A percentile compares a stretch with the other conserved stretches of the same genome.
phyloP scores from a whole-genome alignment of 768 basidiomycete species.

The Gloeophyllum trabeum region DNA sequence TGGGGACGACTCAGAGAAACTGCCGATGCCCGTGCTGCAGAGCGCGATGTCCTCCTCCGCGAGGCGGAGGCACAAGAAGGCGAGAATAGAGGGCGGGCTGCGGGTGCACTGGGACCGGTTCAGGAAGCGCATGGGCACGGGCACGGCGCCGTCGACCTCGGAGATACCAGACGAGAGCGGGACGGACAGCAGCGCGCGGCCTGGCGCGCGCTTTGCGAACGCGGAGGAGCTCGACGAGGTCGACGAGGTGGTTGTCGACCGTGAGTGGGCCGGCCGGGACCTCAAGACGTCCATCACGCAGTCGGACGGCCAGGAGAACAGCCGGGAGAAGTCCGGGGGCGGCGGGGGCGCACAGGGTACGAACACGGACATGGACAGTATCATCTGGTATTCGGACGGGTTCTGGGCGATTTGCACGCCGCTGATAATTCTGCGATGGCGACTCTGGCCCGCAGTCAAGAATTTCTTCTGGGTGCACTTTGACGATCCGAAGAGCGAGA shows the following conservation, averaged over 20 bases:
- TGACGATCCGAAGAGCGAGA: neutral
- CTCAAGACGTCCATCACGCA: constrained; percentile 37
- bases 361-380: constrained; percentile 25
- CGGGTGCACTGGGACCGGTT: constrained; percentile 19
- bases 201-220: constrained; percentile 8
- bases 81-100: constrained; percentile 14
- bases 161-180: constrained; percentile 38
- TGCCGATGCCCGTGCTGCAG: constrained; percentile 33
- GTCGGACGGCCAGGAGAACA: constrained; percentile 29
- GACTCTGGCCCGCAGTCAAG: constrained; percentile 40
- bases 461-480: constrained; percentile 55
- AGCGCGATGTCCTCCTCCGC: constrained; percentile 11
- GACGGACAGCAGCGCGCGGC: constrained; percentile 24
- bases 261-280: constrained; percentile 51
- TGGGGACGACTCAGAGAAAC: constrained; percentile 10
- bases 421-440: constrained; percentile 41
- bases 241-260: constrained; percentile 62
- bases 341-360: constrained; percentile 24
- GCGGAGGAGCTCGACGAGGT: constrained; percentile 20
- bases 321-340: constrained; percentile 38
- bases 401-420: constrained; percentile 21
- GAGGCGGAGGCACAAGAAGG: constrained; percentile 17
- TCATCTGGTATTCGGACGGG: constrained; percentile 20
- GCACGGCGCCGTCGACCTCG: constrained; percentile 33
- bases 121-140: constrained; percentile 20